Base-by-base conservation (phyloP, 208 protist species). In the Phytomonas francai region DNA sequence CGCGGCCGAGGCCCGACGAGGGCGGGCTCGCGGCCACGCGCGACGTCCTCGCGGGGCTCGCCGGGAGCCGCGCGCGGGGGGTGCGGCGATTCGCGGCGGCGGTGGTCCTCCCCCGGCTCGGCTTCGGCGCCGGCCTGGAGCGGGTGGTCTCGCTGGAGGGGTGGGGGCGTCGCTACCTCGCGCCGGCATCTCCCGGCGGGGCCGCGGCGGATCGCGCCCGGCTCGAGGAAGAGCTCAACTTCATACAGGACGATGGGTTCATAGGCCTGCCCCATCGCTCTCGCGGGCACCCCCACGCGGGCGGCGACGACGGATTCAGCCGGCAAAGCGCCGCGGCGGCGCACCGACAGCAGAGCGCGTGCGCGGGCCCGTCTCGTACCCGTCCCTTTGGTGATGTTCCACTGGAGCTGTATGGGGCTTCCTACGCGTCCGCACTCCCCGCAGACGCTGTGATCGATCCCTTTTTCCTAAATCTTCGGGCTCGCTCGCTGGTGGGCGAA, bases 101-200 rank as follows among this genome's bases (percentile, higher is more conserved):
- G 63, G 83, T 94, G 9, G 73, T 94, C 27, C 60, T 94, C 28
- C 88, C 88, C 31, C 84, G 81, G 49, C 29, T 94, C 28, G 79
- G 77, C 70, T 89, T 87, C 45, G 88, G 88, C 65, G 78, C 88
- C 0, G 45, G 65, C 19, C 74, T 91, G 0, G 79, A 91, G 71
- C 68, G 63, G 28, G 78, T 67, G 59, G 42, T 79, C 28, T 74
- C 79, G 3, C 59, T 85, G 32, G 73, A 81, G 42, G 76, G 82
- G 19, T 92, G 86, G 86, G 78, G 80, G 22, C 14, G 59, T 36
- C 83, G 84, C 73, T 92, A 79, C 45, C 60, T 89, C 12, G 74
- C 70, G 4, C 65, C 63, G 6, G 68, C 58, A 12, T 68, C 33
- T 12, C 64, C 67, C 54, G 68, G 66, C 42, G 62, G 34, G 22